Conservation (phyloP, 257 asterid genomes). For the Nicotiana attenuata region DNA sequence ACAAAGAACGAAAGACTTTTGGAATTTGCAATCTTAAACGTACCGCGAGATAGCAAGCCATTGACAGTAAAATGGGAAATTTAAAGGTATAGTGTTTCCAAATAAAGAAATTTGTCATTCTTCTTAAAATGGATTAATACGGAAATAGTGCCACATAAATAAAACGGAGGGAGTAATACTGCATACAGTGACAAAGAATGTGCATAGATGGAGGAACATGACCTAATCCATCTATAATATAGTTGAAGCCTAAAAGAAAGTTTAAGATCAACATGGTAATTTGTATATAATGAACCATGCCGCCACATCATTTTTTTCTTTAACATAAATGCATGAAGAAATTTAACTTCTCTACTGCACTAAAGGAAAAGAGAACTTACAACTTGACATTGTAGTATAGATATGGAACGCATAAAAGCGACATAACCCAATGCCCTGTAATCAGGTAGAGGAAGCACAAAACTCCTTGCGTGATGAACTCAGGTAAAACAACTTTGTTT, state of each 20-base stretch:
- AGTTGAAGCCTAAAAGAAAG: background rate
- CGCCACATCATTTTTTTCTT: background rate
- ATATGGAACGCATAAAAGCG: slow-evolving; percentile 63
- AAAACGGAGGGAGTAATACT: background rate
- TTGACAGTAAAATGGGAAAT: slow-evolving; percentile 2
- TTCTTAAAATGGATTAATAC: background rate
- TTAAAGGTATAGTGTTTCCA: background rate
- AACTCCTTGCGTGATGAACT: slow-evolving; percentile 76
- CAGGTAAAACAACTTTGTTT: slow-evolving; percentile 67
- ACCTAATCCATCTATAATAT: background rate
- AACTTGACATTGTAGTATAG: slow-evolving; percentile 63
- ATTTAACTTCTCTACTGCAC: background rate
- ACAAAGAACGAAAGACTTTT: background rate
- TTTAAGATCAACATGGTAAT: background rate
- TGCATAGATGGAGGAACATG: background rate
- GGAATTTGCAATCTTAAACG: background rate
- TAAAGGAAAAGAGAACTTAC: slow-evolving; percentile 48
- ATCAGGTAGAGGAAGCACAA: slow-evolving; percentile 64
- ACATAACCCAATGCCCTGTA: slow-evolving; percentile 87
- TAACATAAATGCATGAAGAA: background rate
- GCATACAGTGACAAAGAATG: background rate
- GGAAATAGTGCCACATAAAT: background rate
- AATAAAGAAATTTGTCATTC: background rate
- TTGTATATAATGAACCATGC: background rate
- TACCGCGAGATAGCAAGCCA: background rate